phyloP scores from a whole-genome alignment of 768 basidiomycete genomes.

The Lenzites betulinus region DNA sequence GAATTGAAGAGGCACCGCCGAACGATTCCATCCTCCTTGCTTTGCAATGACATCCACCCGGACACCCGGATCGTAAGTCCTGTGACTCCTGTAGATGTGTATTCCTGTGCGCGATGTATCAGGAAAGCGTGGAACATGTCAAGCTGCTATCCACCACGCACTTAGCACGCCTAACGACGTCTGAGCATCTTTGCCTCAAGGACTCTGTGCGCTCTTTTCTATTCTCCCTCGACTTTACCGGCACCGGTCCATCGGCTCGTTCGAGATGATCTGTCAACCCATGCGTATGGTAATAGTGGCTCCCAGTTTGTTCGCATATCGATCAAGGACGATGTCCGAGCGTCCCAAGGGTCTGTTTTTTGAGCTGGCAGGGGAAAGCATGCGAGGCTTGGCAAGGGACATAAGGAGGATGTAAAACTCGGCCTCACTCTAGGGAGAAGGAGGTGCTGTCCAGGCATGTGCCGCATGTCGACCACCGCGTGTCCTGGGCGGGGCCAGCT shows the following conservation, averaged over 20 bases:
- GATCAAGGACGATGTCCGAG: background rate
- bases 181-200: slow-evolving; percentile 2
- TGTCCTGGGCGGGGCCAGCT: slow-evolving; percentile 11
- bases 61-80: slow-evolving; percentile 7
- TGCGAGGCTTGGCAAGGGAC: background rate
- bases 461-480: slow-evolving; percentile 15
- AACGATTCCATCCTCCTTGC: slow-evolving; percentile 4
- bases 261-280: background rate
- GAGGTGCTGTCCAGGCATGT: slow-evolving; percentile 2
- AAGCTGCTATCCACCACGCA: slow-evolving; percentile 15
- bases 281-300: background rate
- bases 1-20: slow-evolving; percentile 7
- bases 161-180: slow-evolving; percentile 4
- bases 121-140: background rate
- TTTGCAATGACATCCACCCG: background rate
- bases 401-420: background rate
- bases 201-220: background rate
- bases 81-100: slow-evolving; percentile 6
- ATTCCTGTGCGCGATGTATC: background rate
- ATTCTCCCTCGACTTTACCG: slow-evolving; percentile 2
- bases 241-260: slow-evolving; percentile 10
- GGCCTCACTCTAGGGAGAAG: background rate
- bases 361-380: no score
- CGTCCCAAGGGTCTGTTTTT: background rate
- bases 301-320: background rate